These are phyloP conservation scores for Colletotrichum lentis DNA, from an alignment of 2,329 filamentous ascomycete species.

Conservation along the genomic window DNA sequence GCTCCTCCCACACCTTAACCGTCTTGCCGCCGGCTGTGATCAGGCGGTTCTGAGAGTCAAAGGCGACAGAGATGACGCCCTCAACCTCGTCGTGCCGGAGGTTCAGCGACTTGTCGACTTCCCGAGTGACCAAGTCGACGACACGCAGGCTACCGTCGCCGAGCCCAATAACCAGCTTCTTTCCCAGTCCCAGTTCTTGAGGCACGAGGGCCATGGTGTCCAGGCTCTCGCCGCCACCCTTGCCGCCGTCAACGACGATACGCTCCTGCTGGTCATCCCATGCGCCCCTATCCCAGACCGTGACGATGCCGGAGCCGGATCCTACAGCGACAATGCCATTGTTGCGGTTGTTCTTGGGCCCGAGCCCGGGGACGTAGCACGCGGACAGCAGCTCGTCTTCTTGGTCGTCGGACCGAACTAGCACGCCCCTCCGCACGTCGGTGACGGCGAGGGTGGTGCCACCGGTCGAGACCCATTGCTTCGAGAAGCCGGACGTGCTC, in stretches of 20 bases:
- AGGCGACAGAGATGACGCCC: conserved; percentile 80
- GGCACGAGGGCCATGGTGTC: conserved; percentile 81
- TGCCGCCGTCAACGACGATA: conserved; percentile 75
- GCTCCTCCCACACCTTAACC: conserved; percentile 93
- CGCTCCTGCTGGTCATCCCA: conserved; percentile 97
- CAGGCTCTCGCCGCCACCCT: conserved; percentile 75
- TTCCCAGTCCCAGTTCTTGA: conserved; percentile 72
- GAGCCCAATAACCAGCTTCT: conserved; percentile 80
- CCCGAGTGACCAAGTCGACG: conserved; percentile 76
- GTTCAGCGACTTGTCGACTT: conserved; percentile 71
- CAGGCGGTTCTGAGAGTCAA: conserved; percentile 85
- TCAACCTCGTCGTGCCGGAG: conserved; percentile 83
- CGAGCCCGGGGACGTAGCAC: conserved; percentile 78
- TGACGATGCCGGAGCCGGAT: conserved; percentile 79
- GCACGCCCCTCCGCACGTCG: conserved; percentile 83
- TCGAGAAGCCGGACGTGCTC: conserved; percentile 87
- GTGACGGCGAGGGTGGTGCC: conserved; percentile 91
- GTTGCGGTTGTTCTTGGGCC: conserved; percentile 69
- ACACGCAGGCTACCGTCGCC: conserved; percentile 83
- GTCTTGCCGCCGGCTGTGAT: conserved; percentile 87
- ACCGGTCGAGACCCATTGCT: conserved; percentile 94
- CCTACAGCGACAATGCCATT: conserved; percentile 82
- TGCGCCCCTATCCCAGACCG: conserved; percentile 90
- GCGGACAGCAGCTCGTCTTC: conserved; percentile 91
- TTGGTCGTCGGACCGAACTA: conserved; percentile 91